phyloP scores from a whole-genome alignment of 768 basidiomycete genomes.

The Roridomyces roridus region DNA sequence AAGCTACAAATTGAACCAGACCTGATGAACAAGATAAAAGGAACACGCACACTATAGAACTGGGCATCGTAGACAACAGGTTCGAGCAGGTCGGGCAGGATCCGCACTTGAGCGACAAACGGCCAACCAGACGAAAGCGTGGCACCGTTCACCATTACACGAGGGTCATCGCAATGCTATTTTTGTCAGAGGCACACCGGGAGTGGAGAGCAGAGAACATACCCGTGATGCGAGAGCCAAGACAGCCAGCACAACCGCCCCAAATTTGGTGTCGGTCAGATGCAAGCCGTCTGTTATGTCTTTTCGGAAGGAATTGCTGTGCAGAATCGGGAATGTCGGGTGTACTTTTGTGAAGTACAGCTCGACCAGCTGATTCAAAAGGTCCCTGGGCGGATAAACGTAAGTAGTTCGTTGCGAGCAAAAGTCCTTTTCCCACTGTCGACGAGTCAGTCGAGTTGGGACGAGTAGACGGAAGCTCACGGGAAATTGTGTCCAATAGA shows the following conservation, averaged over 20 bases:
- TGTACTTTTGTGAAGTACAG: conserved; percentile 55
- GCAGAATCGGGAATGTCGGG: conserved; percentile 47
- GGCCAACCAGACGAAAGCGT: conserved; percentile 62
- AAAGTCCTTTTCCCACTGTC: no score
- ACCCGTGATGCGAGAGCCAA: conserved; percentile 59
- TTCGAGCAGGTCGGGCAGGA: conserved; percentile 59
- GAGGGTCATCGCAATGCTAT: conserved; percentile 15
- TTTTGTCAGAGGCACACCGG: no score
- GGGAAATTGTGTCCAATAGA: no score
- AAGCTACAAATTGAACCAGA: conserved; percentile 23
- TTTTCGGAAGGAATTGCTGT: conserved; percentile 1
- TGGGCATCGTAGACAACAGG: conserved; percentile 76
- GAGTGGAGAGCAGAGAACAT: conserved; percentile 18
- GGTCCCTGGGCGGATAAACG: no score
- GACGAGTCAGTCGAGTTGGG: no score
- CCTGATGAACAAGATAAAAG: not conserved
- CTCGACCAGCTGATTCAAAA: conserved; percentile 42
- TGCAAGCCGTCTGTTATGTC: conserved; percentile 33
- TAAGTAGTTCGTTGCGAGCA: no score
- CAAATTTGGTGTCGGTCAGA: conserved; percentile 47
- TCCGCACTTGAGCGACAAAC: conserved; percentile 65
- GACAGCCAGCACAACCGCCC: conserved; percentile 46
- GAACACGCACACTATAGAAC: conserved; percentile 55
- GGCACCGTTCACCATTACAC: not conserved
- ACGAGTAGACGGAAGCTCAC: no score